Base-by-base conservation (phyloP, 768 basidiomycete genomes). In the Phallus indusiatus region DNA sequence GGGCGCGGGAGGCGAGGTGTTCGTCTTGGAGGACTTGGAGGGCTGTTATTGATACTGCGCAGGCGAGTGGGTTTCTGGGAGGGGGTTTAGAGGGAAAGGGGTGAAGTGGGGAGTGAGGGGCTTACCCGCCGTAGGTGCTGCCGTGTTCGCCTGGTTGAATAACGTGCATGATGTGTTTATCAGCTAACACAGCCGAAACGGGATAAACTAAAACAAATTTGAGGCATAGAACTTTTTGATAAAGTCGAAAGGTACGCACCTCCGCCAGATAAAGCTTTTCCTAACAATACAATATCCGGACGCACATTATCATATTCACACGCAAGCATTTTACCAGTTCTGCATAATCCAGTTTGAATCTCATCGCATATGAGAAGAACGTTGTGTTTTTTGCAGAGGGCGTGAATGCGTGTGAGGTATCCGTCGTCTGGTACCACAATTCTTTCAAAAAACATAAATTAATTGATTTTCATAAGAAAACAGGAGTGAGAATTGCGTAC, bases 351-450 rank as follows among this genome's bases (percentile, higher is more conserved):
- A 47, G 96, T 98, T 73, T 99, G 96, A 62, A 99, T 94, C 72
- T 99, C 96, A 65, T 99, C 96, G 65, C 92, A 94, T 67, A 99
- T 98, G 36, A 99, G 76, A n/a, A 99, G 78, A 0, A 93, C 92
- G 53, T 95, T 92, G 73, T 94, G 83, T 72, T 89, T 82, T 75
- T 88, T 88, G 80, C 96, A 99, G 24, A 97, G 77, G 55, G 79
- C 84, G 54, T 85, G 84, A 24, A 86, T 86, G 64, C 83, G 74
- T 33, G 80, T 69, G 42, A 99, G 80, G 73, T 99, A 99, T 5
- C 94, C 94, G 8, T 80, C 78, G 1, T 87, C 85, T 0, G 96
- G 96, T 11, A 98, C 90, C 60, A 97, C 84, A 64, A 99, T 95
- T 11, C 94, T 93, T 46, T 14, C 17, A 49, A 18, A 50, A 52